A percentile compares a stretch with the other conserved stretches of the same genome.
Conservation (phyloP, 192 early-diverging fungal species). For the Fimicolochytrium jonesii region DNA sequence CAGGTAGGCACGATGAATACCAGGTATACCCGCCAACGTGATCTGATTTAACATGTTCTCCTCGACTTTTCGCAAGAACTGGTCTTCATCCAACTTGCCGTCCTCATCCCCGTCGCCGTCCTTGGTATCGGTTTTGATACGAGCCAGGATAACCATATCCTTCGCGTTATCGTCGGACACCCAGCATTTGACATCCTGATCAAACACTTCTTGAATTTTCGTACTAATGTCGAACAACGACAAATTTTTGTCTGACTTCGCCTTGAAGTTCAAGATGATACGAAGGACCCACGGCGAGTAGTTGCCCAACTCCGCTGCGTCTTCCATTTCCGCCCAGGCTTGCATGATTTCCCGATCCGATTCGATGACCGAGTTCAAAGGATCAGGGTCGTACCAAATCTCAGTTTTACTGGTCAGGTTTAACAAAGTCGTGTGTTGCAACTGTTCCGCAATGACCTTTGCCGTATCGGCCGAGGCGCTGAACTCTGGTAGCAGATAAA, state of each 20-base stretch:
- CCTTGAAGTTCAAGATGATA: constrained; percentile 52
- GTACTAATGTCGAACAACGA: constrained; percentile 78
- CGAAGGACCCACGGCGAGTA: constrained; percentile 59
- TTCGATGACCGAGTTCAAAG: constrained; percentile 69
- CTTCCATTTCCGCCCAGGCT: constrained; percentile 76
- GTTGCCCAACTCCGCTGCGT: constrained; percentile 57
- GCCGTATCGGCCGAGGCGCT: constrained; percentile 71
- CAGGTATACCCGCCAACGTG: constrained; percentile 81
- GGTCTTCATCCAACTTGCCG: constrained; percentile 68
- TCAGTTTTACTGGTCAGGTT: constrained; percentile 80
- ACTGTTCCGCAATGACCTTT: constrained; percentile 79
- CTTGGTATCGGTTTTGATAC: constrained; percentile 72
- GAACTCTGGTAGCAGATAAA: constrained; percentile 70
- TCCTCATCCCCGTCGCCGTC: constrained; percentile 64
- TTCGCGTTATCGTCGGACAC: constrained; percentile 88
- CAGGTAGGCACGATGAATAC: constrained; percentile 83
- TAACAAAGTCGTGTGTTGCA: constrained; percentile 90
- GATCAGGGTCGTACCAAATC: constrained; percentile 96
- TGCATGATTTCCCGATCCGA: constrained; percentile 88
- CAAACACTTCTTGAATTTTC: constrained; percentile 77
- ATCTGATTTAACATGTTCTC: constrained; percentile 80
- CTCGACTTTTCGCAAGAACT: constrained; percentile 84
- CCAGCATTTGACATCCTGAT: constrained; percentile 69
- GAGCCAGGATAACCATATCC: constrained; percentile 81
- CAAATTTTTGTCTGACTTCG: constrained; percentile 87